Evolutionary conservation across 1,284 basidiomycete genomes (phyloP), one percentile per base, ranked within the genome.

Genomic region (Ceratobasidium sp.): DNA sequence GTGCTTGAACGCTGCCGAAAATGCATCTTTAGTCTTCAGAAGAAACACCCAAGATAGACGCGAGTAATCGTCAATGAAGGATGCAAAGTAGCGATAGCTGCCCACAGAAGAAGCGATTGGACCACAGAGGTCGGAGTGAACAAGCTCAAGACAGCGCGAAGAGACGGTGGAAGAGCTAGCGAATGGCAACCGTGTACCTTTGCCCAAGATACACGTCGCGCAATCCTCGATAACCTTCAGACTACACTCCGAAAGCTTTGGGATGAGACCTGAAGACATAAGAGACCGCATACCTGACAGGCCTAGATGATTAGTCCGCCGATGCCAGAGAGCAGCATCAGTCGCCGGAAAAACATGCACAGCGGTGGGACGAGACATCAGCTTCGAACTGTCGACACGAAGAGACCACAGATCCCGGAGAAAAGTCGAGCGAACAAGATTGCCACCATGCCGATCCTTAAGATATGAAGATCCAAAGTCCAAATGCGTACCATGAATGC

Each of bases 61-160:
- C 7, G 80, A 73, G 60, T 44, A 76, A 44, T 82, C 78, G 60
- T 81, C 77, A 26, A 81, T 76, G 46, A 80, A 80, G n/a, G 78
- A 78, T 46, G 79, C 46, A 44, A 79, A 26, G 64, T 82, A 82
- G 12, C 75, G 72, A 33, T 51, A 58, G 4, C 80, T 77, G 1
- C 56, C 55, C 39, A 67, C 20, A 0, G 68, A 76, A 0, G 75
- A 46, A 13, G 73, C 78, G 44, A 80, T 68, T 18, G 79, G 76
- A 0, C 79, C 69, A 39, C 75, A 69, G 23, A 81, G 51, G 46
- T 82, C 81, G 0, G 79, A 80, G 49, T 81, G 82, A 0, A 80
- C 78, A 2, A 81, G 73, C 28, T 81, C 76, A 1, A 80, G 71
- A 0, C 61, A 69, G 0, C 2, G 1, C 4, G 46, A 26, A 0